phyloP scores from a whole-genome alignment of 805 yeast genomes.

The Torulaspora delbrueckii region DNA sequence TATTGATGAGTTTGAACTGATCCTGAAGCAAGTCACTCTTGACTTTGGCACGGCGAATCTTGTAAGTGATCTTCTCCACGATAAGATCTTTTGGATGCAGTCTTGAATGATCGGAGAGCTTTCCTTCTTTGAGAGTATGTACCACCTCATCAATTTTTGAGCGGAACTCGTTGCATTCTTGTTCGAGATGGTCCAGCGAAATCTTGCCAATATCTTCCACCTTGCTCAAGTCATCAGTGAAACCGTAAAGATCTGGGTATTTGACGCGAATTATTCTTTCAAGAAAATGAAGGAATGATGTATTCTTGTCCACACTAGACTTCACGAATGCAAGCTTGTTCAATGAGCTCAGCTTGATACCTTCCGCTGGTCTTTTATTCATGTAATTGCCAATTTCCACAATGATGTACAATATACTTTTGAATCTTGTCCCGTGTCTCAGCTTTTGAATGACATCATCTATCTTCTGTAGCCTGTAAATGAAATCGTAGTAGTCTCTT shows the following conservation, averaged over 20 bases:
- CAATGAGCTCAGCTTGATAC: slow-evolving; percentile 65
- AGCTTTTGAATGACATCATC: slow-evolving; percentile 57
- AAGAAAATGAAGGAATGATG: slow-evolving; percentile 69
- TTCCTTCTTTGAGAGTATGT: slow-evolving; percentile 54
- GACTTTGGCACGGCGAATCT: slow-evolving; percentile 50
- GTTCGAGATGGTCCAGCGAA: slow-evolving; percentile 57
- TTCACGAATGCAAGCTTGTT: slow-evolving; percentile 68
- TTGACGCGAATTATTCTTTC: slow-evolving; percentile 61
- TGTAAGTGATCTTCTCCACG: slow-evolving; percentile 48
- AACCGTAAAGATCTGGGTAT: slow-evolving; percentile 58
- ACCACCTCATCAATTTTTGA: slow-evolving; percentile 48
- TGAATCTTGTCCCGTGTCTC: slow-evolving; percentile 48
- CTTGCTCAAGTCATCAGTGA: slow-evolving; percentile 54
- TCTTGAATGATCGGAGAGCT: slow-evolving; percentile 54
- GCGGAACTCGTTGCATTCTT: slow-evolving; percentile 53
- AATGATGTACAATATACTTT: slow-evolving; percentile 57
- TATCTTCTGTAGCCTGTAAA: slow-evolving; percentile 48
- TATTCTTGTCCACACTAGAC: slow-evolving; percentile 56
- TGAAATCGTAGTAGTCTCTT: slow-evolving; percentile 60
- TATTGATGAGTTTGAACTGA: slow-evolving; percentile 48
- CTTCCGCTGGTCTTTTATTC: slow-evolving; percentile 72
- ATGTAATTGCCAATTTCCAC: slow-evolving; percentile 73
- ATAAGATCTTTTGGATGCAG: slow-evolving; percentile 66
- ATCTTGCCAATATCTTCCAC: slow-evolving; percentile 53
- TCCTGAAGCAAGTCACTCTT: slow-evolving; percentile 47